These are phyloP conservation scores for Fusarium incarnatum DNA, from an alignment of 2,329 filamentous ascomycete genomes.

Conservation along the genomic window DNA sequence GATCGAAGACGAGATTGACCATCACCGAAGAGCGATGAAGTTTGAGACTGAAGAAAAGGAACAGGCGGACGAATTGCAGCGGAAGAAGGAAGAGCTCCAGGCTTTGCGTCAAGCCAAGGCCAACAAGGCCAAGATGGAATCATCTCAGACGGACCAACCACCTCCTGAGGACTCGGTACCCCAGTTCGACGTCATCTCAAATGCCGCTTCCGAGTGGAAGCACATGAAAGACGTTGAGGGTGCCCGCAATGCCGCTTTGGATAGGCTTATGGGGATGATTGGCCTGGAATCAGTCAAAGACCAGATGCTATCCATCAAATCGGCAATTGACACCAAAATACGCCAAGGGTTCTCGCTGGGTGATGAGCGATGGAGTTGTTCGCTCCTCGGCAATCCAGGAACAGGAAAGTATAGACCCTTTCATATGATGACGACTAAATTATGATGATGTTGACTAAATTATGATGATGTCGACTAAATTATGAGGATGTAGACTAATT, in stretches of 20 bases:
- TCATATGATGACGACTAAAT: background rate
- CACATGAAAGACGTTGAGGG: slow-evolving; percentile 66
- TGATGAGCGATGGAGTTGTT: slow-evolving; percentile 70
- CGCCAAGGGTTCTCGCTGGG: slow-evolving; percentile 67
- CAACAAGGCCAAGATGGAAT: slow-evolving; percentile 30
- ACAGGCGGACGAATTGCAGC: slow-evolving; percentile 56
- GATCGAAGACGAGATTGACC: slow-evolving; percentile 66
- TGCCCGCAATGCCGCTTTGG: slow-evolving; percentile 64
- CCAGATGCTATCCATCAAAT: slow-evolving; percentile 71
- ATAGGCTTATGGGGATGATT: slow-evolving; percentile 76
- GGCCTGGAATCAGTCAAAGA: slow-evolving; percentile 77
- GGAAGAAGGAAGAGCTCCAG: slow-evolving; percentile 61
- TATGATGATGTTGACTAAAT: background rate
- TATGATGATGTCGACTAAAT: background rate
- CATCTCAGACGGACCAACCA: background rate
- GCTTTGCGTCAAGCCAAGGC: slow-evolving; percentile 51
- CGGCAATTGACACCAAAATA: slow-evolving; percentile 68
- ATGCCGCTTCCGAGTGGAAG: slow-evolving; percentile 67
- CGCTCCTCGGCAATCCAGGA: slow-evolving; percentile 78
- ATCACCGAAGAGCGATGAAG: slow-evolving; percentile 57
- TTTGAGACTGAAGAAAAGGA: slow-evolving; percentile 59
- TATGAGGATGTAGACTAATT: slow-evolving; percentile 18
- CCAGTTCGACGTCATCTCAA: background rate
- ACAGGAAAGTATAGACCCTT: slow-evolving; percentile 65
- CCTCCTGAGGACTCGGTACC: background rate